Evolutionary conservation across 176 grass and related monocot species (phyloP).

Genomic region (Oryza officinalis): DNA sequence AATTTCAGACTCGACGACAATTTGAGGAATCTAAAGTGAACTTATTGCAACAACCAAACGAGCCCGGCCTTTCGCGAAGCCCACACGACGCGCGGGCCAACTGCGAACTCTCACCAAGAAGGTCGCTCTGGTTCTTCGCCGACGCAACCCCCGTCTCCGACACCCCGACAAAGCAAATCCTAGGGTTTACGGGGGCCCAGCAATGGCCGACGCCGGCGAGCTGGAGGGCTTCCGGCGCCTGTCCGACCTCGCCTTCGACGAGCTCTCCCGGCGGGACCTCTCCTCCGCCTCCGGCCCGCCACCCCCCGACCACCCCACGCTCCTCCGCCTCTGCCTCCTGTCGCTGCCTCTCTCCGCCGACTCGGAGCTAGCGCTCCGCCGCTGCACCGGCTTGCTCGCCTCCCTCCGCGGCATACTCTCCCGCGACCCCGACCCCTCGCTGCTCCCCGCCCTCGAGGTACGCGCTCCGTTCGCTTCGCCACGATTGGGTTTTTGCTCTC

Average conservation of each 20-base stretch:
- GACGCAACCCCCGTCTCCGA: not conserved
- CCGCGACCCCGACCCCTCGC: conserved; percentile 7
- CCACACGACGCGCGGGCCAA: too few relatives aligned
- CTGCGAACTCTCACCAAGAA: too few relatives aligned
- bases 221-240: not conserved
- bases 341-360: not conserved
- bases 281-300: not conserved
- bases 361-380: not conserved
- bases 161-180: not conserved
- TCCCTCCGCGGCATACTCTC: conserved; percentile 27
- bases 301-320: not conserved
- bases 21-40: too few relatives aligned
- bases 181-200: not conserved
- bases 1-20: too few relatives aligned
- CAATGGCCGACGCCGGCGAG: not conserved
- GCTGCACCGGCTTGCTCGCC: not conserved
- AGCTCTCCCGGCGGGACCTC: not conserved
- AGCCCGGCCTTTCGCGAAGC: too few relatives aligned
- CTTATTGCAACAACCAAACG: too few relatives aligned
- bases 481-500: not conserved
- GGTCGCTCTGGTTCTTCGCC: too few relatives aligned
- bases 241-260: not conserved
- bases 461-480: not conserved
- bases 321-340: conserved; percentile 24
- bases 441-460: conserved; percentile 47